Conservation (phyloP, 2,329 filamentous ascomycete species). For the Ceratocystis smalleyi region DNA sequence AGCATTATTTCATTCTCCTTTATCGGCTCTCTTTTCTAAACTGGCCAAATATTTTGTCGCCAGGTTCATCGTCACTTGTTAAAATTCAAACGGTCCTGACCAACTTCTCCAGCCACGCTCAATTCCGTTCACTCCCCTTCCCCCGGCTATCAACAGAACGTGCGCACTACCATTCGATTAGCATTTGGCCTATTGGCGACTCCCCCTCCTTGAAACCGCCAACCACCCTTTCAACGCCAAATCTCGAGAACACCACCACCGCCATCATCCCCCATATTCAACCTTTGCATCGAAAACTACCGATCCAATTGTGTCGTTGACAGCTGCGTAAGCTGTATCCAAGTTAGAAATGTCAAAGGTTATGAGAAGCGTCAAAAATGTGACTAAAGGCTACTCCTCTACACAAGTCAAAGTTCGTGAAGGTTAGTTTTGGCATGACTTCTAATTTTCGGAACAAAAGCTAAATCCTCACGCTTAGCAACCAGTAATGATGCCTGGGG, state of each 20-base stretch:
- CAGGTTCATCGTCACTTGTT: neutral
- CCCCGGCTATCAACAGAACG: neutral
- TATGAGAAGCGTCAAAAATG: conserved; percentile 94
- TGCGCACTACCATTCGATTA: neutral
- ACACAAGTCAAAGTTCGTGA: conserved; percentile 97
- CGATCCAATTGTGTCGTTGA: neutral
- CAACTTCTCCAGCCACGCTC: neutral
- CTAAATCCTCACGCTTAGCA: conserved; percentile 37
- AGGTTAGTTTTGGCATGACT: conserved; percentile 42
- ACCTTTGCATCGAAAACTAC: neutral
- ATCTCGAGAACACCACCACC: neutral
- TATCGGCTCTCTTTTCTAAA: neutral
- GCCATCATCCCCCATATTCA: neutral
- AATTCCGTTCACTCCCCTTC: neutral
- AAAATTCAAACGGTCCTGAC: neutral
- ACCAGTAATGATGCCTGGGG: conserved; percentile 99
- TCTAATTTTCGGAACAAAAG: neutral
- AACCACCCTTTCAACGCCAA: neutral
- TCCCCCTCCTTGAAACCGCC: neutral
- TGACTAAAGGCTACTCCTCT: conserved; percentile 94
- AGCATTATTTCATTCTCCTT: neutral
- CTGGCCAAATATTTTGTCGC: neutral
- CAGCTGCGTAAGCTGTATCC: conserved; percentile 14
- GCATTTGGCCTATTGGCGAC: neutral
- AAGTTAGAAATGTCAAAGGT: conserved; percentile 71